Evolutionary conservation across 208 protist species (phyloP), one percentile per base, ranked within the genome.

Genomic region (Naegleria gruberi): DNA sequence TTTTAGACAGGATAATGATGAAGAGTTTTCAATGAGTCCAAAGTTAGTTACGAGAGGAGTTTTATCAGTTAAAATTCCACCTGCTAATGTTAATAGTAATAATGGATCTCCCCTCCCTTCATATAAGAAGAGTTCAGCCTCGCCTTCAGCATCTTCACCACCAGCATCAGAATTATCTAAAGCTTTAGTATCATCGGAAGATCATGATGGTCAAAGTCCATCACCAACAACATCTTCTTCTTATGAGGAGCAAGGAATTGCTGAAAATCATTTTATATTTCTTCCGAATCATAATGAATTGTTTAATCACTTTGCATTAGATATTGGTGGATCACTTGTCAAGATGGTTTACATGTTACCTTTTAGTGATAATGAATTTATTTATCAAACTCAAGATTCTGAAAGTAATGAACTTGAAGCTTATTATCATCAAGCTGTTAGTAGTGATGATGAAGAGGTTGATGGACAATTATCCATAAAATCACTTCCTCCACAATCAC

Each of bases 261-360:
- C 43, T 82, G 87, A 85, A 40, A 34, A 90, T 51, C 87, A 82
- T 51, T 57, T 84, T 23, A 82, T 90, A 26, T 41, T 90, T 26
- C 37, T 90, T 40, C 87, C 87, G 10, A 19, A 90, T 73, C 87
- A 90, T 34, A 46, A 82, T 74, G 73, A 82, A 10, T 43, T 23
- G 7, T n/a, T 90, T 34, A 45, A 82, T 51, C 45, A 90, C 55
- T 90, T 90, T 74, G 87, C 87, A 30, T 34, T 90, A 15, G 87
- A 90, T 42, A 90, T 90, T 40, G 87, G 87, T 37, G 87, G 87
- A 23, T 44, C n/a, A 34, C 42, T 90, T 0, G 45, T 90, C 0
- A 90, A 90, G n/a, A 90, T 90, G 87, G 87, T 90, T 57, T 84
- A 90, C 34, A 51, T 74, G 17, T 8, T 74, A 40, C 65, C 65